Evolutionary conservation across 2,329 filamentous ascomycete genomes (phyloP), one percentile per base, ranked within the genome.

Genomic region (Penicillium sumatraense): DNA sequence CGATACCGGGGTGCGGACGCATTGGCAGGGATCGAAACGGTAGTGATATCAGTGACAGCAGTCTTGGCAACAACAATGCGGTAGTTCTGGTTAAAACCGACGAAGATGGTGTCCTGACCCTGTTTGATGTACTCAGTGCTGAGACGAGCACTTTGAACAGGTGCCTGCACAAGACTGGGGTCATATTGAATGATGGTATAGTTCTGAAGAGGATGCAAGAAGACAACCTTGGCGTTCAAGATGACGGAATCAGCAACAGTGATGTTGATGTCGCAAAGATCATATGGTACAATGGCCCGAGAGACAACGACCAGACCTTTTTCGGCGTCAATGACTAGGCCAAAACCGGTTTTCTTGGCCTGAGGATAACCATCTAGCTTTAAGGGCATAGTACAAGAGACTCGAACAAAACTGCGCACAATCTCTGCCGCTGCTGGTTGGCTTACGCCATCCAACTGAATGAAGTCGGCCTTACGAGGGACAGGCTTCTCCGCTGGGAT

Each of bases 281-380:
- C 92, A 70, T 97, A 97, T 2, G 95, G 95, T 18, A 99, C 90
- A 60, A 97, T 91, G 1, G 96, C 93, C 69, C 95, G 82, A 1
- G 95, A 98, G 51, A 98, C 93, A 56, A 98, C 85, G 6, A 99
- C 95, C 16, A 99, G 82, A 16, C 95, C 95, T 78, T 97, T 93
- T 57, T 96, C 91, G 0, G 96, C 95, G 75, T 99, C 95, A 59
- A 99, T 90, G n/a, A 99, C 93, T 33, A 99, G 80, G 35, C 95
- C 95, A 81, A 96, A 97, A 1, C 95, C 95, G 78, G 92, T 95
- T 76, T 96, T 95, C 46, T 92, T 85, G 63, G 95, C 91, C 73
- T 95, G 91, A 5, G 95, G 96, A 72, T 96, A 99, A n/a, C 95
- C 95, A 72, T 99, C 95, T 9, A 99, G 83, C 80, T 98, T 98